Percentiles rank a stretch among this genome's conserved stretches.
phyloP scores from a whole-genome alignment of 1,284 basidiomycete species.

The Tranzscheliella williamsii region DNA sequence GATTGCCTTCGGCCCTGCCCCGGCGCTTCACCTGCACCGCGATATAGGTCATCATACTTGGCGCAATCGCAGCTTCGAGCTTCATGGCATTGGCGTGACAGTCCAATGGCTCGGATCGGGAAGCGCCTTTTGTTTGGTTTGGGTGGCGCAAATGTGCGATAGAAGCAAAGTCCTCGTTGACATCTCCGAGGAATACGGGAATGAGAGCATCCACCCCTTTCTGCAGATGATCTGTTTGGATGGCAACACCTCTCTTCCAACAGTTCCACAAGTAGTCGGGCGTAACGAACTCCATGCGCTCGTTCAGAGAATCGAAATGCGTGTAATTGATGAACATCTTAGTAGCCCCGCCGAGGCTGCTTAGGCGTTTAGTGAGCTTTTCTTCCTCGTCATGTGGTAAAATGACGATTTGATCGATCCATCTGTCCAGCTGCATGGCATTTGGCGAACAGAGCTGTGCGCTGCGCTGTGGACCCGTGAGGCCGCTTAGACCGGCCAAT shows the following conservation, averaged over 20 bases:
- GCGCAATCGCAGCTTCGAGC: no score
- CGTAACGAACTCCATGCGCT: conserved; percentile 1
- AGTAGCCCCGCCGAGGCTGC: not conserved
- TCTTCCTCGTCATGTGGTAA: not conserved
- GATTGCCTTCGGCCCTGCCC: no score
- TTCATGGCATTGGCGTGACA: no score
- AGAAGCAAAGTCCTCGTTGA: no score
- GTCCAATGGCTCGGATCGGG: no score
- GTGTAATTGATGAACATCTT: conserved; percentile 10
- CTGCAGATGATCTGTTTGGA: conserved; percentile 6
- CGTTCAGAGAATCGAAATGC: conserved; percentile 14
- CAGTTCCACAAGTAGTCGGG: conserved; percentile 19
- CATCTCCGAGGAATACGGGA: conserved; percentile 13
- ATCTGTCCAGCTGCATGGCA: no score
- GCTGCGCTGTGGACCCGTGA: not conserved
- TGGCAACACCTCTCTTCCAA: conserved; percentile 18
- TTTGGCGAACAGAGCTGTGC: not conserved
- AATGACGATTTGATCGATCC: not conserved
- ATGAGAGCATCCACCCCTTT: conserved; percentile 19
- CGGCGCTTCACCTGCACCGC: not conserved
- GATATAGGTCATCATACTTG: no score
- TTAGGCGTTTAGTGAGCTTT: not conserved
- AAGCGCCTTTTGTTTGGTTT: no score
- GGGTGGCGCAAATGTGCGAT: no score
- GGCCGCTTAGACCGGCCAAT: not conserved